Evolutionary conservation across 345 rosid species (phyloP).

Genomic region (Jatropha curcas): DNA sequence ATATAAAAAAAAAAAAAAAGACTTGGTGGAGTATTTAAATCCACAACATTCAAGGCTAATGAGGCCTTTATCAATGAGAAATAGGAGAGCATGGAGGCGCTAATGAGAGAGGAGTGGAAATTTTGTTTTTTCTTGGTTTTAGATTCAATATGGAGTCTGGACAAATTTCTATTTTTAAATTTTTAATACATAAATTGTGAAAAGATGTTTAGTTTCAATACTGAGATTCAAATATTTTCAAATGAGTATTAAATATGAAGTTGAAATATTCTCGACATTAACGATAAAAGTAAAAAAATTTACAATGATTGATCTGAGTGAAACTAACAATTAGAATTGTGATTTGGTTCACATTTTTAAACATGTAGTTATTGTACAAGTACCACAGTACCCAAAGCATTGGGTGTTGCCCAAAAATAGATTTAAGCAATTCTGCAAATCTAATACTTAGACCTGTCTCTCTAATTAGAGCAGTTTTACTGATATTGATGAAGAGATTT

Average conservation of each 20-base stretch:
- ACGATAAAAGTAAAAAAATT: too few relatives aligned
- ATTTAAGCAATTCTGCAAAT: background rate
- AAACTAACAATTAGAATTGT: background rate
- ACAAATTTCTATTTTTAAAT: background rate
- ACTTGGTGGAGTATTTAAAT: conserved; percentile 3
- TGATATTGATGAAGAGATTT: too few relatives aligned
- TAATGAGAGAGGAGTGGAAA: background rate
- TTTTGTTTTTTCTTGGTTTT: background rate
- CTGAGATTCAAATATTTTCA: background rate
- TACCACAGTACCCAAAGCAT: background rate
- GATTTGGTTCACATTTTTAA: background rate
- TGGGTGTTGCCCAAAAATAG: background rate
- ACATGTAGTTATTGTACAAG: background rate
- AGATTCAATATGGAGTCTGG: background rate
- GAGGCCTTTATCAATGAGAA: conserved; percentile 31
- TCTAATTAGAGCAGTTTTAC: too few relatives aligned
- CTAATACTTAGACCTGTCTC: background rate
- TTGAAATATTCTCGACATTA: background rate
- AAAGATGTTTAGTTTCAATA: background rate
- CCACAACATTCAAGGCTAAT: conserved; percentile 10
- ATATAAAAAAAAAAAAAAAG: background rate
- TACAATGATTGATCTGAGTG: background rate
- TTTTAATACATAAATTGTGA: background rate
- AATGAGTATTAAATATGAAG: background rate
- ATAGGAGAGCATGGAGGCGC: background rate